Base-by-base conservation (phyloP, 176 grass and related monocot genomes). In the Musa acuminata region DNA sequence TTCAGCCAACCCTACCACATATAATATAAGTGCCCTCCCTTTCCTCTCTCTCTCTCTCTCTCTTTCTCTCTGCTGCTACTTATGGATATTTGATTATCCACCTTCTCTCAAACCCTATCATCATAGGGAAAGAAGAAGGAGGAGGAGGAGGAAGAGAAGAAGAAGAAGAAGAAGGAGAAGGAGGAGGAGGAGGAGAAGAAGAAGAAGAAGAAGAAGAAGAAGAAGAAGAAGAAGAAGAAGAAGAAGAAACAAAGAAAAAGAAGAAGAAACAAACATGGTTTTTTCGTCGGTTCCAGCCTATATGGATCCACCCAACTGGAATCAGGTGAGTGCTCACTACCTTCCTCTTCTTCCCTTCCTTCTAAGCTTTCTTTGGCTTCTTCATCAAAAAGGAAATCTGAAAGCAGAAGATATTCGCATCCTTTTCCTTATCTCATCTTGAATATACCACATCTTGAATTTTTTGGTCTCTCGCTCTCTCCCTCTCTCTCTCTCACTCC, bases 251-350 rank as follows among this genome's bases (percentile, higher is more conserved):
- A n/a, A n/a, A n/a, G n/a, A n/a, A n/a, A n/a, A 50, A 67, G 21
- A 43, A 24, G 2, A 16, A 54, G 49, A 43, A 63, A 54, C 69
- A 82, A 81, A 57, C 79, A 99, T 99, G 96, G 91, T 94, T 71
- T 99, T 99, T 75, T 89, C 96, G 60, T 99, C 96, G 52, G 80
- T 95, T 73, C 86, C 91, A 51, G 81, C 89, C 76, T 95, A 89
- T 88, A 83, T 87, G 72, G 96, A 99, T 51, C 91, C 91, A 72
- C 91, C 85, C 51, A 95, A 83, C 82, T 99, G 96, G 96, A 87
- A 77, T 66, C 96, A 99, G 96, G 96, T 99, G 82, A 77, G 51
- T 50, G 58, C 74, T 53, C n/a, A 58, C 70, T 50, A 67, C 25
- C 70, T 67, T 35, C 29, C 24, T 76, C 53, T 77, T 73, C 57